Evolutionary conservation across 1,284 basidiomycete genomes (phyloP).

Genomic region (Mycena citricolor): DNA sequence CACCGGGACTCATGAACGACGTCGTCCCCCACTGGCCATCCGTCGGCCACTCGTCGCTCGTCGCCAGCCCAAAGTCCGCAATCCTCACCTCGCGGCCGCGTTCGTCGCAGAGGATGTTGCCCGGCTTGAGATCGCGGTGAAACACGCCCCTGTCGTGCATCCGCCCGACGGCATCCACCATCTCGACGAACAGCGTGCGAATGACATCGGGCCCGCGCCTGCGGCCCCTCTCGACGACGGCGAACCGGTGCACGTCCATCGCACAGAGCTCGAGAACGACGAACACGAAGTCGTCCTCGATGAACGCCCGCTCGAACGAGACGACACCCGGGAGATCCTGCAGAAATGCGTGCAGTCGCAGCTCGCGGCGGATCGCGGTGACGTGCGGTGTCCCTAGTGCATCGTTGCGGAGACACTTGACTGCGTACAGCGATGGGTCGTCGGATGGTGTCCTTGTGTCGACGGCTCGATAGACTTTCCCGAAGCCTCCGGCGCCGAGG

Average conservation of each 20-base stretch:
- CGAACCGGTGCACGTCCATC: constrained; percentile 43
- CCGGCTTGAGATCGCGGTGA: constrained; percentile 88
- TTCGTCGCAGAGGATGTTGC: constrained; percentile 73
- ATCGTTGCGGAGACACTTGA: constrained; percentile 57
- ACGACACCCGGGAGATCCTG: constrained; percentile 73
- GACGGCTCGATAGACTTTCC: constrained; percentile 66
- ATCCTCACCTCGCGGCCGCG: constrained; percentile 62
- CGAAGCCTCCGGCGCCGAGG: constrained; percentile 53
- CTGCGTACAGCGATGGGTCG: constrained; percentile 53
- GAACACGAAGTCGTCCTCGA: constrained; percentile 40
- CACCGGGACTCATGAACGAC: constrained; percentile 80
- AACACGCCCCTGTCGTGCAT: constrained; percentile 71
- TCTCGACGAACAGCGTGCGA: constrained; percentile 64
- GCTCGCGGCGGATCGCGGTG: constrained; percentile 37
- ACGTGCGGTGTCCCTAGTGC: constrained; percentile 34
- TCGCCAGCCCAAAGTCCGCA: constrained; percentile 86
- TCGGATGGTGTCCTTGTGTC: constrained; percentile 41
- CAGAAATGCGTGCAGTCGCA: constrained; percentile 69
- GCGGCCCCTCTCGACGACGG: constrained; percentile 45
- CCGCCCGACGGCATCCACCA: constrained; percentile 77
- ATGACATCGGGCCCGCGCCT: constrained; percentile 54
- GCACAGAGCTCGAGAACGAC: constrained; percentile 60
- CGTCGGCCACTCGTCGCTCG: constrained; percentile 56
- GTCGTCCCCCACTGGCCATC: constrained; percentile 81
- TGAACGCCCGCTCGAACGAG: constrained; percentile 70